Evolutionary conservation across 768 basidiomycete genomes (phyloP), one percentile per base, ranked within the genome.

Genomic region (Lyophyllum decastes): DNA sequence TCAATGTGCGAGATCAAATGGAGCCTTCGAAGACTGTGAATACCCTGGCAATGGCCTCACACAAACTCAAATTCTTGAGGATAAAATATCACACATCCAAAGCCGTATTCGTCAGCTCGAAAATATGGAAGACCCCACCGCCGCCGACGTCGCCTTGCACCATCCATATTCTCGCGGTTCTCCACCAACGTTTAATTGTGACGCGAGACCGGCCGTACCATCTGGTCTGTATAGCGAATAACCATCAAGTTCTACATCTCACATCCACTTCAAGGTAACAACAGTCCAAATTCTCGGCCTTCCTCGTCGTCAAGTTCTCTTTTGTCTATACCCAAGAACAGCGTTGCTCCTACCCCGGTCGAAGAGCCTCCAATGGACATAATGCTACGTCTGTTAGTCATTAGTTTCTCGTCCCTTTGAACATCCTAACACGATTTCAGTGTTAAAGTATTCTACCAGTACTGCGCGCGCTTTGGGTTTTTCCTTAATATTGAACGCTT

Each of bases 401-500:
- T 10, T 11, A 7, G 25, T 27, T 33, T 24, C 58, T 41, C n/a
- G n/a, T n/a, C 38, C 40, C 25, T 51, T 19, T n/a, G n/a, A 58
- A 12, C 55, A 12, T 25, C 38, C 52, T 49, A 22, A 40, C 38
- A 43, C 16, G 55, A 61, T 4, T 60, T 71, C 12, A 74, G 70
- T 63, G 68, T 67, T 10, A 26, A 69, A 24, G 11, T 52, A 9
- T 79, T 88, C 63, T 61, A 78, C 4, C 69, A 71, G n/a, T 68
- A 80, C 30, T 72, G 76, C 1, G 68, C 76, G 16, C 76, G 80
- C 22, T 66, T 84, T 46, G 82, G 82, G 1, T 80, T 86, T 54
- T 88, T 86, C 68, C 73, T 88, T 44, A 67, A 83, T 55, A 43
- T 68, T 4, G 65, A 71, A 6, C 76, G 79, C 4, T 82, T 88